Evolutionary conservation across 2,329 filamentous ascomycete species (phyloP), one percentile per base, ranked within the genome.

Genomic region (Trichoderma sp.): DNA sequence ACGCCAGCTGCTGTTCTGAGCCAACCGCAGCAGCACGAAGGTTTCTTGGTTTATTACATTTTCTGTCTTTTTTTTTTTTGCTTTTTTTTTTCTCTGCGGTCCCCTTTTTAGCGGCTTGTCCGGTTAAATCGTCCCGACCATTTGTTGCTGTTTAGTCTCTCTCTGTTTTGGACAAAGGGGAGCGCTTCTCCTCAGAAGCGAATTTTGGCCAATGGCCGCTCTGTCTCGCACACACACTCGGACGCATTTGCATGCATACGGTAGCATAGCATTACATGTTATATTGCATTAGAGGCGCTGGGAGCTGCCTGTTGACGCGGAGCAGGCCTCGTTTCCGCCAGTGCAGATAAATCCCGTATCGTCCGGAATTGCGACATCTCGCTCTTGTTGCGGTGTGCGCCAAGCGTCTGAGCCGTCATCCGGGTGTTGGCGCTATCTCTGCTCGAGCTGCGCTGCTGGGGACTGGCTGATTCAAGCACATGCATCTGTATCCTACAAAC

Each of bases 11-110:
- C 68, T 62, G 24, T 64, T 70, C 69, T 40, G 53, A 49, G 47
- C 71, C 71, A 72, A 70, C 69, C 70, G 63, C 71, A 68, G 66
- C 61, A 21, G 66, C 69, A 72, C 67, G 68, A 61, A 67, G 37
- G 47, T 63, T 68, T 68, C 55, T 27, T 59, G 16, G 37, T 24
- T 68, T 57, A 19, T 37, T n/a, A n/a, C 19, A n/a, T 53, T 27
- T 53, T 35, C 16, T 7, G 10, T 35, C 33, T 35, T 33, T 33
- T 31, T 31, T 31, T 31, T 24, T 62, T 3, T 62, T 52, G n/a
- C 7, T 31, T 55, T 56, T 31, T 21, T 11, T 35, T 35, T 35
- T 35, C 10, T 11, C 33, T 35, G 33, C 16, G 19, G 21, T 21
- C 29, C 33, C 58, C 27, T 29, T 37, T 14, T 55, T 65, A 69